Conservation (phyloP, 176 grass and related monocot genomes). For the Tuctoria greenei region DNA sequence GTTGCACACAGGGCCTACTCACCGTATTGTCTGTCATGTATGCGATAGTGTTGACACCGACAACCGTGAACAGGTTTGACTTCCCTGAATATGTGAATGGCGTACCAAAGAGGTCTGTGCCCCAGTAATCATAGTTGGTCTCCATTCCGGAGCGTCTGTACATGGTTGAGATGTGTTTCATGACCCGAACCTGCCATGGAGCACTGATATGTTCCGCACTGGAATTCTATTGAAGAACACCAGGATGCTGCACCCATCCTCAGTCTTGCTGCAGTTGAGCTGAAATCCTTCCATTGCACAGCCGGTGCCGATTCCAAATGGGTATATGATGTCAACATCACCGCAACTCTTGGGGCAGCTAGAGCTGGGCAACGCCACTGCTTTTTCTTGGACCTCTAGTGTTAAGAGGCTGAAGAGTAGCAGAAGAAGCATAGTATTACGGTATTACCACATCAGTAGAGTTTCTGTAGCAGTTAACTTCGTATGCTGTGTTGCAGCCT, state of each 20-base stretch:
- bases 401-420: conserved; percentile 4
- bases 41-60: conserved; percentile 23
- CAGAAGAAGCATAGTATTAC: conserved; percentile 8
- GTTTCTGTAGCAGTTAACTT: neutral
- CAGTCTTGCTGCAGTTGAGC: neutral
- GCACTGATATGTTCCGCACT: conserved; percentile 10
- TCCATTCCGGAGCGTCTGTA: neutral
- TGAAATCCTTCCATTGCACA: conserved; percentile 29
- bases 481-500: neutral
- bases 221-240: neutral
- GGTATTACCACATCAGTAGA: neutral
- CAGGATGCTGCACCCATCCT: neutral
- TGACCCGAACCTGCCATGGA: neutral
- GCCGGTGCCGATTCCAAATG: neutral
- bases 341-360: neutral
- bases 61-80: conserved; percentile 10
- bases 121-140: neutral
- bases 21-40: neutral
- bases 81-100: neutral
- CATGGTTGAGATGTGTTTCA: neutral
- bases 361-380: neutral
- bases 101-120: neutral
- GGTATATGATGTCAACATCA: conserved; percentile 16
- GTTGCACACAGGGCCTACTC: neutral
- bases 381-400: neutral